These are phyloP conservation scores for Globisporangium cylindrosporum DNA, from an alignment of 352 stramenopile species.

Conservation along the genomic window DNA sequence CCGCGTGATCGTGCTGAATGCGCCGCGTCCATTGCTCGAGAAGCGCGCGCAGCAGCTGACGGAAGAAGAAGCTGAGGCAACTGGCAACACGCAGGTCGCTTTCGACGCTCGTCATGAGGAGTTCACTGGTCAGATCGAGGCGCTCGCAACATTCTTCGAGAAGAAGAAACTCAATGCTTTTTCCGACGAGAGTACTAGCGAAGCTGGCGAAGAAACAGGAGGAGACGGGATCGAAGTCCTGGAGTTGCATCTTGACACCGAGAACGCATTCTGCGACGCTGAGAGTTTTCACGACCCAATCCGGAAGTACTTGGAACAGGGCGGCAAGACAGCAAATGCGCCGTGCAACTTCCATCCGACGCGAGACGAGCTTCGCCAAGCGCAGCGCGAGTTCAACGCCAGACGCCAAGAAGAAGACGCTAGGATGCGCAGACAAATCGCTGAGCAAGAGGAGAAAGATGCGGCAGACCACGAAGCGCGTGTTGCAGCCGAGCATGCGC, in stretches of 20 bases:
- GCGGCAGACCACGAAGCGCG: slow-evolving; percentile 39
- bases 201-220: slow-evolving; percentile 10
- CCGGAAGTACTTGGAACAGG: slow-evolving; percentile 75
- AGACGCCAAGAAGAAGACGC: slow-evolving; percentile 48
- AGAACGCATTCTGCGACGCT: slow-evolving; percentile 41
- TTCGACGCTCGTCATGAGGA: slow-evolving; percentile 51
- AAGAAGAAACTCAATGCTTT: slow-evolving; percentile 13
- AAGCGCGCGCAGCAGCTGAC: slow-evolving; percentile 47
- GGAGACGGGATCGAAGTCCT: slow-evolving; percentile 59
- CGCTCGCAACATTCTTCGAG: slow-evolving; percentile 67
- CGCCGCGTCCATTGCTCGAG: slow-evolving; percentile 48
- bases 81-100: slow-evolving; percentile 56
- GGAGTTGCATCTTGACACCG: slow-evolving; percentile 48
- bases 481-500: slow-evolving; percentile 50
- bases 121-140: slow-evolving; percentile 49
- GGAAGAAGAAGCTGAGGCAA: slow-evolving; percentile 51
- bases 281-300: slow-evolving; percentile 45
- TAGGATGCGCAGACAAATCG: slow-evolving; percentile 27
- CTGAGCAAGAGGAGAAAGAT: slow-evolving; percentile 56
- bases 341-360: slow-evolving; percentile 86
- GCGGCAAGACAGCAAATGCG: slow-evolving; percentile 33
- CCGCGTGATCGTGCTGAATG: slow-evolving; percentile 62
- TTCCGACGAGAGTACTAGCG: neutral
- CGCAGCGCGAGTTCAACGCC: slow-evolving; percentile 38
- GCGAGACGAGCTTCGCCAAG: slow-evolving; percentile 49